Base-by-base conservation (phyloP, 202 grass and related monocot genomes). In the Panicum hallii region DNA sequence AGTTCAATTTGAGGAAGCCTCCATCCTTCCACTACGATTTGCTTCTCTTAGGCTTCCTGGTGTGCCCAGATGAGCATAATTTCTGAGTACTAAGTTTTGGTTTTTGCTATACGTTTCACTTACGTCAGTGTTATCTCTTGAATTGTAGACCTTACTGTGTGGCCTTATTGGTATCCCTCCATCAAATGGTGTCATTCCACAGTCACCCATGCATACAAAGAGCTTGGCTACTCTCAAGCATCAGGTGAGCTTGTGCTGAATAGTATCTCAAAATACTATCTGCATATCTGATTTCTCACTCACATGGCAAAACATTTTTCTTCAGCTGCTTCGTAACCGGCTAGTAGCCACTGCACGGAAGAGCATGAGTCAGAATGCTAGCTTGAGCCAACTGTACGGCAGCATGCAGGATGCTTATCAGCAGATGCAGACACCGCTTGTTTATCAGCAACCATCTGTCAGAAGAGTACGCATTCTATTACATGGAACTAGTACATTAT, bases 191-290 rank as follows among this genome's bases (percentile, higher is more conserved):
- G 97, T 99, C 55, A 97, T 99, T 78, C 97, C 97, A 36, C 93
- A 99, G 42, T 99, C 97, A 49, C 97, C 97, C 16, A 99, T 99
- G 97, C 97, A 99, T 82, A 99, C 97, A 17, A 99, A 99, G 82
- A 94, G 97, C 70, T 84, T 99, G 86, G 93, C 97, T 79, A 99
- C 97, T 81, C 93, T 99, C 80, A 99, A 99, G 69, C 97, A 99
- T 85, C 93, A 97, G 58, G 97, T 99, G 80, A 87, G 60, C 28
- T 78, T 38, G 9, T 57, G 58, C 46, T 58, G 30, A 86, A 66
- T 65, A 44, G 14, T 65, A 56, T 22, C 16, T 60, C 6, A 70
- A 22, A 47, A 23, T 80, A 52, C 34, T 19, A 65, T 76, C 19
- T 86, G 15, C 12, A 56, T 40, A 34, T 16, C 60, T 26, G 62